Percentiles rank a stretch among this genome's conserved stretches.
phyloP scores from a whole-genome alignment of 73 alveolate species.

The Paramecium biaurelia region DNA sequence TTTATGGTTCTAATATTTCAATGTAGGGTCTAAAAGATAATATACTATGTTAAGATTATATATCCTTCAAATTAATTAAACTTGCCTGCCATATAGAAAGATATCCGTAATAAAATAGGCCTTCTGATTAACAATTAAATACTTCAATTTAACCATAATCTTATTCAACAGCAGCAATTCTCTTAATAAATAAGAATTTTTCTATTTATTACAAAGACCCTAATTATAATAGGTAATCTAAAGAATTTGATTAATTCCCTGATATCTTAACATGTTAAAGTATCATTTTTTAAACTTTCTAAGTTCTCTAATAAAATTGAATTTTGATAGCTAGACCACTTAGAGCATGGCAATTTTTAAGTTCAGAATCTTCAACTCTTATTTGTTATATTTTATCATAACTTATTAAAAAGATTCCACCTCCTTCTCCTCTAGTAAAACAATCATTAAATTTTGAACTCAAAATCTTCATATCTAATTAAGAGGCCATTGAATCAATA shows the following conservation, averaged over 20 bases:
- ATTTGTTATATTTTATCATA: not conserved
- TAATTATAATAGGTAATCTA: not conserved
- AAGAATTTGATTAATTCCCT: not conserved
- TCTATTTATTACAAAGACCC: not conserved
- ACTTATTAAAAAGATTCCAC: not conserved
- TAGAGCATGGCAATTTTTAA: constrained; percentile 4
- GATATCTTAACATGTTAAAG: not conserved
- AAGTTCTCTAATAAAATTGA: not conserved
- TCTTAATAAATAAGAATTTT: not conserved
- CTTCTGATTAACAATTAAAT: not conserved
- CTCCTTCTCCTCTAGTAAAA: constrained; percentile 34
- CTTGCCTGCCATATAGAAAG: not conserved
- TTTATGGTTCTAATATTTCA: constrained; percentile 44
- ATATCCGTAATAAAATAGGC: constrained; percentile 11
- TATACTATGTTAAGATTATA: not conserved
- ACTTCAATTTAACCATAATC: constrained; percentile 5
- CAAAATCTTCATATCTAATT: not conserved
- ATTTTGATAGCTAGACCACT: not conserved
- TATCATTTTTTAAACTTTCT: not conserved
- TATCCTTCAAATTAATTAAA: not conserved
- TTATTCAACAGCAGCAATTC: constrained; percentile 41
- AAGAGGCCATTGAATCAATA: not conserved
- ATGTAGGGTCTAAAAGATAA: not conserved
- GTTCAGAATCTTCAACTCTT: not conserved
- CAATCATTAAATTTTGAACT: not conserved